Conservation (phyloP, 805 yeast species). For the Myxozyma monticola region DNA sequence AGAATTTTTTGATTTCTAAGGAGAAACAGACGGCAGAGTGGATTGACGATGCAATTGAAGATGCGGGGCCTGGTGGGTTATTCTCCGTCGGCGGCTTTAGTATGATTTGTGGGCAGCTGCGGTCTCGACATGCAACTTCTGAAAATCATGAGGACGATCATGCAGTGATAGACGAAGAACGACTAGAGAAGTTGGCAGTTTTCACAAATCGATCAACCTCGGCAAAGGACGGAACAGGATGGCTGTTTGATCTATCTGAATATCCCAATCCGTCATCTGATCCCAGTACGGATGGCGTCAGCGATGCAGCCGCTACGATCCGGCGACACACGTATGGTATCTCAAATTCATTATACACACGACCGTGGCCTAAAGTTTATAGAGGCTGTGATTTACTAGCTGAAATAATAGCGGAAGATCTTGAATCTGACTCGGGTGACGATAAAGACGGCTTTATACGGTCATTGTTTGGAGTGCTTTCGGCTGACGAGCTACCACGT, state of each 20-base stretch:
- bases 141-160: neutral
- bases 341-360: constrained; percentile 64
- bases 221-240: constrained; percentile 15
- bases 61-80: constrained; percentile 36
- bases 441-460: constrained; percentile 44
- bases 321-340: constrained; percentile 52
- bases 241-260: constrained; percentile 15
- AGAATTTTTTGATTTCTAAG: constrained; percentile 45
- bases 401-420: constrained; percentile 31
- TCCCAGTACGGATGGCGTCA: too few relatives aligned
- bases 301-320: constrained; percentile 5
- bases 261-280: constrained; percentile 8
- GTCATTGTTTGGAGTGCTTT: constrained; percentile 56
- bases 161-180: constrained; percentile 5
- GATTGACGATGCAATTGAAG: constrained; percentile 41
- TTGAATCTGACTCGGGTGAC: constrained; percentile 1
- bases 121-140: constrained; percentile 24
- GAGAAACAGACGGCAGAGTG: constrained; percentile 45
- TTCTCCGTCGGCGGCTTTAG: constrained; percentile 61
- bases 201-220: constrained; percentile 33
- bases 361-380: constrained; percentile 75
- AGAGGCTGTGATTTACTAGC: constrained; percentile 52
- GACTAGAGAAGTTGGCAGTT: constrained; percentile 34
- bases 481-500: constrained; percentile 45
- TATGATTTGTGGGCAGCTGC: constrained; percentile 55